phyloP scores from a whole-genome alignment of 2,329 filamentous ascomycete genomes.

The Penicillium sp. region DNA sequence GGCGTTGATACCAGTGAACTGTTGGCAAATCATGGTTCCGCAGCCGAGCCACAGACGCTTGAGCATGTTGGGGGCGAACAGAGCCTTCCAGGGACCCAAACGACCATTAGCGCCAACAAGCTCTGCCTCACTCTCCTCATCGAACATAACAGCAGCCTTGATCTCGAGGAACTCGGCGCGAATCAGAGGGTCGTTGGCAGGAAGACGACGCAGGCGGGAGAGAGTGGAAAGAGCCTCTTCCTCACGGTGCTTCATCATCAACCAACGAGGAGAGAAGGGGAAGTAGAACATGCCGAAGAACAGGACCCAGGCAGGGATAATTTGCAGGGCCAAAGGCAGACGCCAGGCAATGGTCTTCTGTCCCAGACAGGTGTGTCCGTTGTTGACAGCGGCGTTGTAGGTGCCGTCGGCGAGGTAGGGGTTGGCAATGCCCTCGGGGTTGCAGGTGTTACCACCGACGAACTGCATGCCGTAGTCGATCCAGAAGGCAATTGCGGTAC shows the following conservation, averaged over 20 bases:
- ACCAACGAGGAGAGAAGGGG: conserved; percentile 76
- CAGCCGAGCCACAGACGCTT: conserved; percentile 27
- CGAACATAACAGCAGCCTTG: conserved; percentile 74
- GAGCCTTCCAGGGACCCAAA: conserved; percentile 27
- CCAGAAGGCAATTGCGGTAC: conserved; percentile 55
- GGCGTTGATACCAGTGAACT: conserved; percentile 53
- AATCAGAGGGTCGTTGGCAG: conserved; percentile 65
- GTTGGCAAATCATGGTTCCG: conserved; percentile 41
- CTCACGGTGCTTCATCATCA: conserved; percentile 69
- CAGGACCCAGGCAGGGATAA: conserved; percentile 66
- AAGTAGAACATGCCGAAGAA: conserved; percentile 75
- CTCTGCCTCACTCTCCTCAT: conserved; percentile 68
- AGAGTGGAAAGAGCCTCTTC: conserved; percentile 65
- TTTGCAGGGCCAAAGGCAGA: conserved; percentile 50
- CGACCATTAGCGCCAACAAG: conserved; percentile 16
- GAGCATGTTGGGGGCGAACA: conserved; percentile 30
- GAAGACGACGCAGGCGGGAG: conserved; percentile 62
- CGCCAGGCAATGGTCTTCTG: conserved; percentile 61
- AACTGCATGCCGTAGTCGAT: conserved; percentile 57
- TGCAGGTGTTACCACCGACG: conserved; percentile 39
- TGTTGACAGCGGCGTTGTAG: conserved; percentile 66
- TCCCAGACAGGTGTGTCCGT: conserved; percentile 57
- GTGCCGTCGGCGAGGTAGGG: conserved; percentile 30
- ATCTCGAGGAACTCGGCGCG: conserved; percentile 80
- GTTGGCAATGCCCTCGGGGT: conserved; percentile 10